These are phyloP conservation scores for Penicillium digitatum DNA, from an alignment of 2,329 filamentous ascomycete species.

Conservation along the genomic window DNA sequence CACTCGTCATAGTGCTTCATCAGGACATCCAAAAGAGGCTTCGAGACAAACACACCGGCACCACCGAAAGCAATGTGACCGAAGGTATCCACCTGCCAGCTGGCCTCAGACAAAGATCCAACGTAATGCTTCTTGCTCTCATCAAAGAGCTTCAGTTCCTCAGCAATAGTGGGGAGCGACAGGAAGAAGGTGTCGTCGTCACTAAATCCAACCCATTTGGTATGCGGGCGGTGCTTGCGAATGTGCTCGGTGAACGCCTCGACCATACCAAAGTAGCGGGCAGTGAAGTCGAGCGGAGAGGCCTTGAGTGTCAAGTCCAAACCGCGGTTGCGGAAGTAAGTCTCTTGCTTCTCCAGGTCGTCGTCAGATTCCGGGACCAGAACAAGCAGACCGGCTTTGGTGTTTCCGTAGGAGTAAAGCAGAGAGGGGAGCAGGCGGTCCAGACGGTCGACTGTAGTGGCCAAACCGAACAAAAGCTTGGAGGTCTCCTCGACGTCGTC, in stretches of 20 bases:
- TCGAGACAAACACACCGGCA: slow-evolving; percentile 44
- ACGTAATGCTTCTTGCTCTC: slow-evolving; percentile 43
- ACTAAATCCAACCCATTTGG: slow-evolving; percentile 42
- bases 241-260: slow-evolving; percentile 40
- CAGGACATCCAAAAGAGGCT: slow-evolving; percentile 38
- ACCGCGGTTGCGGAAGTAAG: slow-evolving; percentile 42
- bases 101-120: slow-evolving; percentile 42
- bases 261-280: slow-evolving; percentile 44
- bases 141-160: slow-evolving; percentile 40
- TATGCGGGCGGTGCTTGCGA: slow-evolving; percentile 38
- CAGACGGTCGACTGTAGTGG: slow-evolving; percentile 43
- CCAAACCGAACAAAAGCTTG: slow-evolving; percentile 42
- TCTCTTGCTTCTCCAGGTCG: slow-evolving; percentile 38
- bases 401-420: slow-evolving; percentile 42
- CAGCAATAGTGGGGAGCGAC: slow-evolving; percentile 37
- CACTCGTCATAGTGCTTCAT: slow-evolving; percentile 41
- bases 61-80: slow-evolving; percentile 45
- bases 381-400: slow-evolving; percentile 41
- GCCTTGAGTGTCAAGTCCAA: slow-evolving; percentile 39
- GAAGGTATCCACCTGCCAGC: slow-evolving; percentile 44
- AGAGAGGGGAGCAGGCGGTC: slow-evolving; percentile 40
- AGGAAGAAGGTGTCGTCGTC: slow-evolving; percentile 46
- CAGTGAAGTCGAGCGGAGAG: slow-evolving; percentile 42
- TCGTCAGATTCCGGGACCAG: slow-evolving; percentile 42
- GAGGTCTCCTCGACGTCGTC: slow-evolving; percentile 40